Conservation (phyloP, 352 stramenopile species). For the Blastocystis sp. region DNA sequence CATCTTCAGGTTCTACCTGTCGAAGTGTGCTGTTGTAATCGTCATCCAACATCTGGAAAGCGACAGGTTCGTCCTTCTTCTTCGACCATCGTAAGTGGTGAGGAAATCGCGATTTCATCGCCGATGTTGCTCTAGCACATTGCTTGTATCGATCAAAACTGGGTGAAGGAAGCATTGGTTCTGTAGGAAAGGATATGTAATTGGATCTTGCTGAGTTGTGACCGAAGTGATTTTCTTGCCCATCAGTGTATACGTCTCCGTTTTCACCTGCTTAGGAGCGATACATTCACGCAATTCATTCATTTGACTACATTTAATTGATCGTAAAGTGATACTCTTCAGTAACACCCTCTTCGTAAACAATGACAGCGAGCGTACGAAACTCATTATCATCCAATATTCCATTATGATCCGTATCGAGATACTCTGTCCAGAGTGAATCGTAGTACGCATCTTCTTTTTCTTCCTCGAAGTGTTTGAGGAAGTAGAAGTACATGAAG, state of each 20-base stretch:
- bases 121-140: constrained; percentile 69
- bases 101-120: constrained; percentile 70
- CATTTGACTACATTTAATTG: constrained; percentile 13
- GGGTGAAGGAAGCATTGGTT: not conserved
- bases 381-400: constrained; percentile 82
- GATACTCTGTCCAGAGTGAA: constrained; percentile 76
- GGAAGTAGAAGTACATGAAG: constrained; percentile 88
- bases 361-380: constrained; percentile 77
- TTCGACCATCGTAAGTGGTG: constrained; percentile 69
- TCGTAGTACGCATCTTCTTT: constrained; percentile 70
- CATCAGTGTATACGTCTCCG: not conserved
- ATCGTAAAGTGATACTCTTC: constrained; percentile 68
- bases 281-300: not conserved
- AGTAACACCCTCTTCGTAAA: constrained; percentile 66
- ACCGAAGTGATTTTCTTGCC: not conserved
- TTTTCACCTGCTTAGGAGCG: constrained; percentile 6
- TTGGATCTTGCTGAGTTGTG: constrained; percentile 18
- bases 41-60: constrained; percentile 88
- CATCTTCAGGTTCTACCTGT: not conserved
- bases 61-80: constrained; percentile 74
- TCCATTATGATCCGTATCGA: constrained; percentile 82
- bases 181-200: constrained; percentile 16
- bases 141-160: constrained; percentile 29
- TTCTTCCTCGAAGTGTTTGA: constrained; percentile 78
- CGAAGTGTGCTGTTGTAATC: constrained; percentile 75